phyloP scores from a whole-genome alignment of 2,329 filamentous ascomycete genomes.

The Colletotrichum gigasporum region DNA sequence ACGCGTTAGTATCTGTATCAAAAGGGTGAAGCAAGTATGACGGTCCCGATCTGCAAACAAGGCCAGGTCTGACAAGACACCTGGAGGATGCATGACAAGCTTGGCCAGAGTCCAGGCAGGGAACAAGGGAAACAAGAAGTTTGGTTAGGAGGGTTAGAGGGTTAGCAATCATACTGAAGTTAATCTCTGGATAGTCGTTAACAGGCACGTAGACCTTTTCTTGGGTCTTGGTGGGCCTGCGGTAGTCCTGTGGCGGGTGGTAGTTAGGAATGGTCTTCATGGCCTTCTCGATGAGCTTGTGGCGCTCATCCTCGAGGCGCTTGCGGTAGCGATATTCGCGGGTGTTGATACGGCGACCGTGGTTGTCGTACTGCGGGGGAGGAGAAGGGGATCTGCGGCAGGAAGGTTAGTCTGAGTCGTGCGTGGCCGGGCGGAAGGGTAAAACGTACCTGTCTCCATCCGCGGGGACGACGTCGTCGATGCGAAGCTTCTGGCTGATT shows the following conservation, averaged over 20 bases:
- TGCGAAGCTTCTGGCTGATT: constrained; percentile 98
- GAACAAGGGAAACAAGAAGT: constrained; percentile 42
- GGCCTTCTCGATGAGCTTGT: constrained; percentile 98
- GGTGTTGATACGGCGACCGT: constrained; percentile 98
- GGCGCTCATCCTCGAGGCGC: constrained; percentile 96
- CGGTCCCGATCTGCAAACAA: constrained; percentile 43
- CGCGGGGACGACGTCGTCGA: constrained; percentile 97
- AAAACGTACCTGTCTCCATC: constrained; percentile 88
- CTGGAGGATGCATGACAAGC: constrained; percentile 45
- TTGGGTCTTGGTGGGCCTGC: constrained; percentile 98
- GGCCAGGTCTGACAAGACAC: constrained; percentile 36
- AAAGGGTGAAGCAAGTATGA: constrained; percentile 47
- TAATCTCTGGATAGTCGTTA: constrained; percentile 99
- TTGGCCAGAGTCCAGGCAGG: constrained; percentile 56
- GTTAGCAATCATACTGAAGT: constrained; percentile 99
- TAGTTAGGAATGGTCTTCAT: constrained; percentile 99
- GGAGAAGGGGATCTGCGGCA: constrained; percentile 86
- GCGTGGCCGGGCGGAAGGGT: neutral
- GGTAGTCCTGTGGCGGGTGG: constrained; percentile 97
- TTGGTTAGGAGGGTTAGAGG: constrained; percentile 84
- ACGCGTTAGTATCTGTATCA: constrained; percentile 82
- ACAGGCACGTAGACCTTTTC: constrained; percentile 99
- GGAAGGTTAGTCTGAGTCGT: constrained; percentile 32
- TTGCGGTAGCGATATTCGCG: constrained; percentile 99
- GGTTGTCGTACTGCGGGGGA: constrained; percentile 97